Evolutionary conservation across 1,284 basidiomycete species (phyloP).

Genomic region (Rhizoctonia solani): DNA sequence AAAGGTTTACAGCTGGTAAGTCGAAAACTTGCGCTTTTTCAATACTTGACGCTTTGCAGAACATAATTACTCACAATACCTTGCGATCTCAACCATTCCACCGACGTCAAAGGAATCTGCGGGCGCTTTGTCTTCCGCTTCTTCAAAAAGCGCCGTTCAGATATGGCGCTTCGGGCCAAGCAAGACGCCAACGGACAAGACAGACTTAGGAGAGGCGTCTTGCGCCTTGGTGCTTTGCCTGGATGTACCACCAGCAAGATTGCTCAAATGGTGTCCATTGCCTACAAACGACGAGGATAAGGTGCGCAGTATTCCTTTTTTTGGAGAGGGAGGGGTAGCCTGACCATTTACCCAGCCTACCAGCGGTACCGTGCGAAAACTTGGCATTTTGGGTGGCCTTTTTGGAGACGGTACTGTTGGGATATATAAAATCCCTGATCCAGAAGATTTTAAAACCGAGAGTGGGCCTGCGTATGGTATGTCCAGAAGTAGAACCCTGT

Average conservation of each 20-base stretch:
- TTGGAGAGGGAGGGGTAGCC: background rate
- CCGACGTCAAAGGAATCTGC: conserved; percentile 59
- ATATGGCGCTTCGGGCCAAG: conserved; percentile 59
- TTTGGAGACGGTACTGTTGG: conserved; percentile 83
- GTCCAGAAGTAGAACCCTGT: conserved; percentile 41
- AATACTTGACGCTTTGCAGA: conserved; percentile 47
- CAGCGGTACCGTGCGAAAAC: conserved; percentile 54
- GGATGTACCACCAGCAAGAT: conserved; percentile 69
- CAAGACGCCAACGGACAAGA: background rate
- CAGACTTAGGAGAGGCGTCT: conserved; percentile 45
- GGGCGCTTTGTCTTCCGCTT: conserved; percentile 62
- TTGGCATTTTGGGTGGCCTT: conserved; percentile 80
- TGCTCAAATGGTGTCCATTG: conserved; percentile 87
- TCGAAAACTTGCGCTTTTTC: conserved; percentile 30
- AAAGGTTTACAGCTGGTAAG: conserved; percentile 61
- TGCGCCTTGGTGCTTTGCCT: conserved; percentile 80
- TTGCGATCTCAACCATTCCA: conserved; percentile 80
- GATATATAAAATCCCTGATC: conserved; percentile 77
- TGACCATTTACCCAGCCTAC: too few relatives aligned
- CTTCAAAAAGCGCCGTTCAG: conserved; percentile 62
- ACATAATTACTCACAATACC: conserved; percentile 65
- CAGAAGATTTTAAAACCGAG: conserved; percentile 45
- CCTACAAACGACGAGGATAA: conserved; percentile 67
- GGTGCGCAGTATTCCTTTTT: background rate
- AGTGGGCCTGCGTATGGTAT: conserved; percentile 42